These are phyloP conservation scores for Rosa hybrid DNA, from an alignment of 331 rosid species.

Conservation along the genomic window DNA sequence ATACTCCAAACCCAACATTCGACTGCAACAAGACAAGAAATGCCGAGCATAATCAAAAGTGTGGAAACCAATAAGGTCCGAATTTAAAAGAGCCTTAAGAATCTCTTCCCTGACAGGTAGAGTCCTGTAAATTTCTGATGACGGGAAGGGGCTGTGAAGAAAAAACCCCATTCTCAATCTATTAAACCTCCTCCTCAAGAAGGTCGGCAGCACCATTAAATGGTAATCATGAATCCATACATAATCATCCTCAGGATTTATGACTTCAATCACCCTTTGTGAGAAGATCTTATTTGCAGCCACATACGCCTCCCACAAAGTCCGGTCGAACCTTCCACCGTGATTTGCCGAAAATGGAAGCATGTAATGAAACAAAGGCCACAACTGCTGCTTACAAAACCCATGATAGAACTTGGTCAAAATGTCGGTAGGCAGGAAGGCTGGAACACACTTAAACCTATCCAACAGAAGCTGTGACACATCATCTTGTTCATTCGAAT, in stretches of 20 bases:
- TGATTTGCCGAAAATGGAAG: slow-evolving; percentile 46
- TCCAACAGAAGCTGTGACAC: slow-evolving; percentile 52
- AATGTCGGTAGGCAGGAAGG: slow-evolving; percentile 44
- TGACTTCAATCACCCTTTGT: slow-evolving; percentile 50
- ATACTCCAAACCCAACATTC: slow-evolving; percentile 55
- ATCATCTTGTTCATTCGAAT: slow-evolving; percentile 47
- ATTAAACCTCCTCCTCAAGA: slow-evolving; percentile 53
- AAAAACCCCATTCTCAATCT: slow-evolving; percentile 59
- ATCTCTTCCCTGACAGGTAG: slow-evolving; percentile 57
- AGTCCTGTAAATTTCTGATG: slow-evolving; percentile 53
- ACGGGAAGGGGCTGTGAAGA: slow-evolving; percentile 56
- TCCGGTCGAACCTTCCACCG: slow-evolving; percentile 54
- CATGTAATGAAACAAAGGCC: slow-evolving; percentile 63
- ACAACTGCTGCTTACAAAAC: slow-evolving; percentile 55
- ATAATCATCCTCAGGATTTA: slow-evolving; percentile 52
- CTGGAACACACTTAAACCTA: slow-evolving; percentile 57
- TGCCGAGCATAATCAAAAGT: slow-evolving; percentile 60
- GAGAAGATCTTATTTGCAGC: slow-evolving; percentile 54
- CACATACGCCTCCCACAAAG: slow-evolving; percentile 55
- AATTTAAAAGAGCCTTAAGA: slow-evolving; percentile 48
- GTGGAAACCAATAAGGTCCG: slow-evolving; percentile 59
- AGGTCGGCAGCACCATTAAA: slow-evolving; percentile 54
- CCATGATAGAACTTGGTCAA: slow-evolving; percentile 53
- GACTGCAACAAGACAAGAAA: slow-evolving; percentile 55
- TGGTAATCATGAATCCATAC: slow-evolving; percentile 60